A percentile compares a stretch with the other conserved stretches of the same genome.
These are phyloP conservation scores for Fusarium coicis DNA, from an alignment of 2,329 filamentous ascomycete genomes.

Conservation along the genomic window DNA sequence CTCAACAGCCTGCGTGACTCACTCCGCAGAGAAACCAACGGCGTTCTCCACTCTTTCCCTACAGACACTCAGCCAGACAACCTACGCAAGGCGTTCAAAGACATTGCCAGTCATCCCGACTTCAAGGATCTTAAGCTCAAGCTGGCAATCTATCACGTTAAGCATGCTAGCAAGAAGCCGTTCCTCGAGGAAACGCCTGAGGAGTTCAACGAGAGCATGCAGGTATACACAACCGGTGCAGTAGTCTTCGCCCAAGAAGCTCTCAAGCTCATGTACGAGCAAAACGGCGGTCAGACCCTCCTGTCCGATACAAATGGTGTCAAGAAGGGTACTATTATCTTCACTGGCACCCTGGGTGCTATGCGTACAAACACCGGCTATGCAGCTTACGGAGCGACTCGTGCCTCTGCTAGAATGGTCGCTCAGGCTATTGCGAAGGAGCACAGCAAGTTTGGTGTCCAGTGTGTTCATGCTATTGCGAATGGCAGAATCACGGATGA, in stretches of 20 bases:
- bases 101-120: conserved; percentile 59
- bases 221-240: conserved; percentile 64
- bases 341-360: conserved; percentile 65
- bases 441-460: conserved; percentile 65
- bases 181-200: conserved; percentile 65
- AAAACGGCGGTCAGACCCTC: conserved; percentile 58
- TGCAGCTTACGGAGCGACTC: conserved; percentile 64
- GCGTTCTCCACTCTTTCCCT: conserved; percentile 20
- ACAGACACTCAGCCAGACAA: conserved; percentile 23
- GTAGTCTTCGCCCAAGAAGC: conserved; percentile 66
- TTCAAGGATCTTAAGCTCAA: conserved; percentile 62
- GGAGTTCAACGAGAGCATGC: conserved; percentile 58
- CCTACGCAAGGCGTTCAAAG: conserved; percentile 21
- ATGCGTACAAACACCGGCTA: conserved; percentile 64
- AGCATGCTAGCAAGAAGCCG: conserved; percentile 63
- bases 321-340: conserved; percentile 68
- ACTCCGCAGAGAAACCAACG: conserved; percentile 59
- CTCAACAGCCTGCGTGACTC: conserved; percentile 48
- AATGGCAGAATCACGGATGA: conserved; percentile 65
- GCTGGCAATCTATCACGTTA: conserved; percentile 66
- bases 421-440: conserved; percentile 67
- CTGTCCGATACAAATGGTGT: conserved; percentile 56
- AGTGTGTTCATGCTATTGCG: conserved; percentile 69
- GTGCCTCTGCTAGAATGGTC: conserved; percentile 63
- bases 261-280: conserved; percentile 61